These are phyloP conservation scores for Singerocomus rubriflavus DNA, from an alignment of 1,284 basidiomycete species.

Conservation along the genomic window DNA sequence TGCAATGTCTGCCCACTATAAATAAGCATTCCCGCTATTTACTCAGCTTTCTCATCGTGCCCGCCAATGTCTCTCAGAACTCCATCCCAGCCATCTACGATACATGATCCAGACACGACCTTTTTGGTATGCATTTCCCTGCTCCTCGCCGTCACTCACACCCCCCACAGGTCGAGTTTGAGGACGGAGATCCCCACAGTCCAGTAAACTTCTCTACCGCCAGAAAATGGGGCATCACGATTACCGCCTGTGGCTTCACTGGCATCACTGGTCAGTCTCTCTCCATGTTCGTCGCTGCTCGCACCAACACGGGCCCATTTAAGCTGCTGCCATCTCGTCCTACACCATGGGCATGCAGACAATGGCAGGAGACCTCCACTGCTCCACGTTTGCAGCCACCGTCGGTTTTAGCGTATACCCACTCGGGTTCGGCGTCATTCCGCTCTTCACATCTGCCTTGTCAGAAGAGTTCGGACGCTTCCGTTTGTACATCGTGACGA, in stretches of 20 bases:
- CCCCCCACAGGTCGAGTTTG: constrained; percentile 49
- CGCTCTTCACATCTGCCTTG: constrained; percentile 47
- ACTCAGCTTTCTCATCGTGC: neutral
- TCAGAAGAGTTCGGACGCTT: constrained; percentile 52
- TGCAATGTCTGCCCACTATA: constrained; percentile 8
- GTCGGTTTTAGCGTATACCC: constrained; percentile 41
- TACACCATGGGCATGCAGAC: constrained; percentile 39
- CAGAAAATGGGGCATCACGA: constrained; percentile 43
- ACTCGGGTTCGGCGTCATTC: constrained; percentile 49
- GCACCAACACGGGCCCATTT: neutral
- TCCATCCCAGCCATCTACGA: constrained; percentile 18
- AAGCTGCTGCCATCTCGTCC: constrained; percentile 37
- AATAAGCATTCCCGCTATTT: neutral
- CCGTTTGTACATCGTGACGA: constrained; percentile 43
- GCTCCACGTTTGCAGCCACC: constrained; percentile 35
- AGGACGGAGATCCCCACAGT: constrained; percentile 45
- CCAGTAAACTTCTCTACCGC: constrained; percentile 46
- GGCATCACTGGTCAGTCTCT: constrained; percentile 28
- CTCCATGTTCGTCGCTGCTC: neutral
- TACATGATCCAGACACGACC: constrained; percentile 14
- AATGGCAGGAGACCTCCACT: constrained; percentile 44
- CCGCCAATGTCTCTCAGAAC: constrained; percentile 14
- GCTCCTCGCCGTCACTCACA: constrained; percentile 6
- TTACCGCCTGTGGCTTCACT: constrained; percentile 31
- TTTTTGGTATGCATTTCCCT: constrained; percentile 14